Percentiles rank a stretch among this genome's conserved stretches.
Conservation (phyloP, 495 filamentous ascomycete genomes). For the Jackrogersella minutella region DNA sequence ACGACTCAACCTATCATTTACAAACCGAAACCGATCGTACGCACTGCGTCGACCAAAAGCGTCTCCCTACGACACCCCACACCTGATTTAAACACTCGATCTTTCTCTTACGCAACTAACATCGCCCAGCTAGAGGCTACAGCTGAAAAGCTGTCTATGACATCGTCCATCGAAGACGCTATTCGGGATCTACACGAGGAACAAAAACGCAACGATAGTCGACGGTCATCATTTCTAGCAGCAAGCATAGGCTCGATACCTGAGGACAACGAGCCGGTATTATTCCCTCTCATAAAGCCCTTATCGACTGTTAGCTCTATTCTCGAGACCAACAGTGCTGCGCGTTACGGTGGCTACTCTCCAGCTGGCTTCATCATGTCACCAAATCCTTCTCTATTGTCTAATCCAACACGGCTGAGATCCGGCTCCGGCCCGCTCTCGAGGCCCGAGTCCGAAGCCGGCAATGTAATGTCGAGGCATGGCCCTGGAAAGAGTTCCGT, state of each 20-base stretch:
- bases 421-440: slow-evolving; percentile 54
- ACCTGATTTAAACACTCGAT: slow-evolving; percentile 76
- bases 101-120: slow-evolving; percentile 77
- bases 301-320: slow-evolving; percentile 71
- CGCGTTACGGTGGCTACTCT: slow-evolving; percentile 75
- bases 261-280: slow-evolving; percentile 48
- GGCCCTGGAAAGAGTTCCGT: slow-evolving; percentile 57
- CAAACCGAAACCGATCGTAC: slow-evolving; percentile 59
- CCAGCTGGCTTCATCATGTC: slow-evolving; percentile 71
- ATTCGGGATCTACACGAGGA: slow-evolving; percentile 81
- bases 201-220: slow-evolving; percentile 73
- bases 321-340: slow-evolving; percentile 69
- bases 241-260: slow-evolving; percentile 49
- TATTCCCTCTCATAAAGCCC: slow-evolving; percentile 51
- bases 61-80: slow-evolving; percentile 75
- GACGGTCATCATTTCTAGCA: slow-evolving; percentile 61
- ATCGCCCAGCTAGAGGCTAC: slow-evolving; percentile 83
- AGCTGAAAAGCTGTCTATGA: slow-evolving; percentile 81
- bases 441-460: slow-evolving; percentile 45
- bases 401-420: slow-evolving; percentile 61
- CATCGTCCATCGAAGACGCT: slow-evolving; percentile 80
- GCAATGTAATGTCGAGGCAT: slow-evolving; percentile 49
- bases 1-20: slow-evolving; percentile 36
- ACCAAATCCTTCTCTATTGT: slow-evolving; percentile 67
- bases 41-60: slow-evolving; percentile 66